phyloP scores from a whole-genome alignment of 805 yeast species.

The Debaryomyces maramus region DNA sequence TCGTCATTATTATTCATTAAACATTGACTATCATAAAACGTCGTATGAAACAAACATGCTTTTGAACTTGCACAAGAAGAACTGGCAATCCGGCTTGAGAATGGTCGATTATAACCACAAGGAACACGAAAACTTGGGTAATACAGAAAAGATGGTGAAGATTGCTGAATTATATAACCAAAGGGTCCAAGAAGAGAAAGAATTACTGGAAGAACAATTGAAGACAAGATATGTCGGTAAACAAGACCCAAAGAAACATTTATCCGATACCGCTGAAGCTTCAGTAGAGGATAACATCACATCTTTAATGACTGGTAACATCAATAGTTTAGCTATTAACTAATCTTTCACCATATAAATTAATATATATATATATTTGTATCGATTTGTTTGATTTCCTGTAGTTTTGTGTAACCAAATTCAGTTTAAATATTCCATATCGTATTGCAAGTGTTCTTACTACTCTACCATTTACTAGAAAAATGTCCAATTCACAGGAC shows the following conservation, averaged over 20 bases:
- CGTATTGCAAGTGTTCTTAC: no score
- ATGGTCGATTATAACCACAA: slow-evolving; percentile 74
- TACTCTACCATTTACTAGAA: no score
- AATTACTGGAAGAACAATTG: slow-evolving; percentile 80
- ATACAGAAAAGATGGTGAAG: slow-evolving; percentile 77
- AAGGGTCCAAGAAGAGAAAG: slow-evolving; percentile 90
- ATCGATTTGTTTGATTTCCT: neutral
- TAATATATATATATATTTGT: neutral
- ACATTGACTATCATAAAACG: slow-evolving; percentile 92
- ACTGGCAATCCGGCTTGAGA: slow-evolving; percentile 91
- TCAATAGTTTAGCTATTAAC: slow-evolving; percentile 86
- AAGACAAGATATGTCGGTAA: slow-evolving; percentile 97
- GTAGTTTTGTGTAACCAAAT: neutral
- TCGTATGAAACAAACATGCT: slow-evolving; percentile 91
- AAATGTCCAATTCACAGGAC: slow-evolving; percentile 2
- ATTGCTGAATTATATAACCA: slow-evolving; percentile 87
- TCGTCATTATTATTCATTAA: slow-evolving; percentile 93
- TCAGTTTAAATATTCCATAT: no score
- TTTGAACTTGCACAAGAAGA: slow-evolving; percentile 88
- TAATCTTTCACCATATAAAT: slow-evolving; percentile 24
- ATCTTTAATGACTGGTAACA: slow-evolving; percentile 82
- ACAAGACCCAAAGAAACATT: slow-evolving; percentile 98
- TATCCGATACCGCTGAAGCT: slow-evolving; percentile 82
- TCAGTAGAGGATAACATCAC: slow-evolving; percentile 89
- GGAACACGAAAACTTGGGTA: slow-evolving; percentile 71